Percentiles rank a stretch among this genome's conserved stretches.
phyloP scores from a whole-genome alignment of 2,329 filamentous ascomycete species.

The Clarireedia sp. region DNA sequence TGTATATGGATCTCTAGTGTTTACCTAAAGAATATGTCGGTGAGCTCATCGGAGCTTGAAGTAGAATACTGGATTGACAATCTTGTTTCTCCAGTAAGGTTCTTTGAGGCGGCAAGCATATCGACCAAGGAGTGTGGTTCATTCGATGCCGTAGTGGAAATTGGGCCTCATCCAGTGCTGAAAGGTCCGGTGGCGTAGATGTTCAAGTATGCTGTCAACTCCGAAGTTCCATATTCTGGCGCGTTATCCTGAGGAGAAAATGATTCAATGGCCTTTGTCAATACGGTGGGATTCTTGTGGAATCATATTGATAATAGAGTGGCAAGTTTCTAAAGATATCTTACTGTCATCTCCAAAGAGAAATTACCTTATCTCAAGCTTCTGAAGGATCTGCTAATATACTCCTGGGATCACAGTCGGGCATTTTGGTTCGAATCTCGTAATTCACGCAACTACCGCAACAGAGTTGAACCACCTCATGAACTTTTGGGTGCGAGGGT shows the following conservation, averaged over 20 bases:
- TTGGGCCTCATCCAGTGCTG: slow-evolving; percentile 14
- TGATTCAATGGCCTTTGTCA: neutral
- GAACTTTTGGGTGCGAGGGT: slow-evolving; percentile 25
- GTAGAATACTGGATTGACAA: slow-evolving; percentile 39
- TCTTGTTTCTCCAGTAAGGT: slow-evolving; percentile 37
- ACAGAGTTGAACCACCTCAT: slow-evolving; percentile 36
- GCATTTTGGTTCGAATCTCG: slow-evolving; percentile 46
- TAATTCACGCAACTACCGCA: slow-evolving; percentile 36
- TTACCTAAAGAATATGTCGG: slow-evolving; percentile 18
- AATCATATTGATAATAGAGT: neutral
- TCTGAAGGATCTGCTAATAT: slow-evolving; percentile 40
- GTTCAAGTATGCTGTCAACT: neutral
- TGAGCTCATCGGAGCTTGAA: slow-evolving; percentile 15
- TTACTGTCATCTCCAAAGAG: neutral
- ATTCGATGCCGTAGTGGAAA: slow-evolving; percentile 7
- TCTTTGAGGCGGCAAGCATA: slow-evolving; percentile 15
- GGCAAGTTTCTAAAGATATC: slow-evolving; percentile 1
- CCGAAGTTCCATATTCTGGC: neutral
- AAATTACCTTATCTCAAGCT: neutral
- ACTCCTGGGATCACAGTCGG: slow-evolving; percentile 46
- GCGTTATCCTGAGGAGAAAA: slow-evolving; percentile 1
- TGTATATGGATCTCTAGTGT: slow-evolving; percentile 34
- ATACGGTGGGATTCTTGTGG: neutral
- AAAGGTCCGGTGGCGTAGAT: slow-evolving; percentile 4
- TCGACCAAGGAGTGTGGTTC: neutral